These are phyloP conservation scores for Crithidia mellificae DNA, from an alignment of 208 protist genomes.

Conservation along the genomic window DNA sequence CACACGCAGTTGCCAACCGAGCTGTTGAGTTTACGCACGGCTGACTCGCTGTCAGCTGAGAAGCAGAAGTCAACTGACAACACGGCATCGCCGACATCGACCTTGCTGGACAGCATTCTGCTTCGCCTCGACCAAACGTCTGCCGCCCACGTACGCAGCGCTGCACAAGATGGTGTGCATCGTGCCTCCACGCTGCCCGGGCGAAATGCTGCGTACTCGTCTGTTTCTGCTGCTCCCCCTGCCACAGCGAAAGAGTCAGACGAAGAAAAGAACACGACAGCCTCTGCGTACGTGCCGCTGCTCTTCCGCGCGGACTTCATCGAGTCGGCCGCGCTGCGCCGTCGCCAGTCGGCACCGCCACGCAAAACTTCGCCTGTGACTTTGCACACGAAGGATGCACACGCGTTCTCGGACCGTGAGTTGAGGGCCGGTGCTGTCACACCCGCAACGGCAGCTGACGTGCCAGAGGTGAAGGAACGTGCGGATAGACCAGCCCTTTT, in stretches of 20 bases:
- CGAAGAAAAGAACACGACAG: too few species aligned
- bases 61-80: too few species aligned
- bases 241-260: not conserved
- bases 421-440: too few species aligned
- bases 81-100: too few species aligned
- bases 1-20: not conserved
- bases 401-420: too few species aligned
- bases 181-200: too few species aligned
- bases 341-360: not conserved
- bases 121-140: too few species aligned
- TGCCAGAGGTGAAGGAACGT: not conserved
- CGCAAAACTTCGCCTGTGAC: not conserved
- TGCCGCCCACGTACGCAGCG: too few species aligned
- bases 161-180: too few species aligned
- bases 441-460: not conserved
- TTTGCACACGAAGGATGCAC: not conserved
- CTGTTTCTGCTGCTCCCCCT: not conserved
- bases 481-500: too few species aligned
- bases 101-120: too few species aligned
- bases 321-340: not conserved
- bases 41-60: too few species aligned
- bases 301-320: constrained; percentile 30
- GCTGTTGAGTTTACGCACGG: not conserved
- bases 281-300: constrained; percentile 29
- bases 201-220: not conserved